Base-by-base conservation (phyloP, 495 filamentous ascomycete species). In the Penicillium cinerascens region DNA sequence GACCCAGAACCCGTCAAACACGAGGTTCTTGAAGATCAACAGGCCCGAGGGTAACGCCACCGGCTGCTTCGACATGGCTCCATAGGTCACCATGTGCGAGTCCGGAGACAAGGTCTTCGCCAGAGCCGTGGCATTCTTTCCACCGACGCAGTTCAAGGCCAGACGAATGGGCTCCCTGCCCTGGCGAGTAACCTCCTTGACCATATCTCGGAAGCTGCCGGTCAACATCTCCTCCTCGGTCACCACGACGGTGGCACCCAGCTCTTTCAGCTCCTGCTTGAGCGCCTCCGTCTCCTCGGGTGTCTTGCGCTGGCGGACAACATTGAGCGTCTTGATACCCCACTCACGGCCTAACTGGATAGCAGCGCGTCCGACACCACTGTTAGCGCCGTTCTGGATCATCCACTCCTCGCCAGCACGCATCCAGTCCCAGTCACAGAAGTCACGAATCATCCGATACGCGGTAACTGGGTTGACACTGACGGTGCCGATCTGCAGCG, bases 341-440 rank as follows among this genome's bases (percentile, higher is more conserved):
- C 92, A 97, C 44, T 87, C 69, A 47, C 71, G 73, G 1, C 80
- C 91, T 0, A 98, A 64, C 70, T 98, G 93, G 47, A 96, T 89
- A 16, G 88, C 92, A 8, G 89, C 86, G 27, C 93, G 71, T 5
- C 93, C 93, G 20, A 97, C 93, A 1, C 91, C 95, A 44, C 80
- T 86, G 64, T 98, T 98, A 8, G 93, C 93, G 2, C 93, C 95
- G 60, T 98, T 98, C 75, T 98, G 95, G 35, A 97, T 77, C 54
- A 95, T 86, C 95, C 95, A 98, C 45, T 85, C 82, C 60, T 80
- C 67, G 0, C 73, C 73, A 22, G 66, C 54, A 3, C 74, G 73
- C 68, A 80, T 61, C 67, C 69, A 73, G 48, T 78, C 72, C 71
- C 83, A 70, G 7, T 79, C 68, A 38, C 82, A 85, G 64, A 91